Evolutionary conservation across 2,329 filamentous ascomycete genomes (phyloP), one percentile per base, ranked within the genome.

Genomic region (Xylariales sp.): DNA sequence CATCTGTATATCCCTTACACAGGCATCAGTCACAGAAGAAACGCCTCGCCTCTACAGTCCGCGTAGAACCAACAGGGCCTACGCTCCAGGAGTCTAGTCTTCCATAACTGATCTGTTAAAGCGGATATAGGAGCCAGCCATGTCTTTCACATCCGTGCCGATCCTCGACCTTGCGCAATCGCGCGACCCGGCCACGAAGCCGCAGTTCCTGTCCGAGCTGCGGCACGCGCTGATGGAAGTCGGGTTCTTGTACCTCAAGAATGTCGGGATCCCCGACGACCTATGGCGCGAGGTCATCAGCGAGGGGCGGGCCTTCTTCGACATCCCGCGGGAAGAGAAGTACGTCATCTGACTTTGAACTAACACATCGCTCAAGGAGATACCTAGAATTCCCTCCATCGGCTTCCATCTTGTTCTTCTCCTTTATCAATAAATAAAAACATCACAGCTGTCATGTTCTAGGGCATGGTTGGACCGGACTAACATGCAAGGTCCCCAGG

Each of bases 221-320:
- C 90, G 91, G 16, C 84, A 91, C 79, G 92, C 93, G 0, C 82
- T 97, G 39, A 87, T 97, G 74, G 91, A 95, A 77, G 92, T 97
- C n/a, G 93, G 93, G 1, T 97, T 97, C 75, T 79, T 97, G 28
- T 97, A 97, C 76, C 86, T 97, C 69, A 91, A 90, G 76, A 94
- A 97, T 75, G 90, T 92, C 2, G 91, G 91, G 28, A 89, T 95
- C 58, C 83, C 90, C 5, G 85, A 90, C 16, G 82, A 86, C 46
- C 81, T 95, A 60, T 89, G 92, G 73, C 76, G 86, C 30, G 80
- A 85, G 69, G 92, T 95, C 32, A 89, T 93, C 61, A 75, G 81
- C 2, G 85, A 93, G 75, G 92, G 91, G 52, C 88, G 87, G 62
- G 83, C 81, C 0, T 96, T 97, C 80, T 97, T 97, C 74, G 88